Evolutionary conservation across 2,329 filamentous ascomycete species (phyloP).

Genomic region (Phaeosphaeriaceae sp.): DNA sequence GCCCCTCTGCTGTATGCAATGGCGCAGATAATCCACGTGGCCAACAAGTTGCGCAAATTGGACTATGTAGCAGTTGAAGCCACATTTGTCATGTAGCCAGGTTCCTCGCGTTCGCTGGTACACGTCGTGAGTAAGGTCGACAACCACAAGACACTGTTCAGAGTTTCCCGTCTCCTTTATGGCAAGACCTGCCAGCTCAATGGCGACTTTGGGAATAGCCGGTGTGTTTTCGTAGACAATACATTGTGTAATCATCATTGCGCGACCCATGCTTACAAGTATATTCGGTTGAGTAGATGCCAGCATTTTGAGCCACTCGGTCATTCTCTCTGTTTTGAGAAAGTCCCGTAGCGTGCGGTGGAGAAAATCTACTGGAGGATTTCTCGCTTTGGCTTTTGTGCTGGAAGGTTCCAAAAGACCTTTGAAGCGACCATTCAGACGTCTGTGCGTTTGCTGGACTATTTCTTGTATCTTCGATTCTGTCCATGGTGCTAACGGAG

Average conservation of each 20-base stretch:
- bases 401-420: slow-evolving; percentile 3
- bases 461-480: not conserved
- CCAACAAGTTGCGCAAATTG: not conserved
- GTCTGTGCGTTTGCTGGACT: not conserved
- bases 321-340: not conserved
- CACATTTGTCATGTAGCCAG: not conserved
- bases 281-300: not conserved
- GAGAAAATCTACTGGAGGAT: not conserved
- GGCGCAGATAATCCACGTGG: not conserved
- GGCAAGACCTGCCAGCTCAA: not conserved
- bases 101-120: not conserved
- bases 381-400: not conserved
- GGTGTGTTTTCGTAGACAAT: not conserved
- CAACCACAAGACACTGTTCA: not conserved
- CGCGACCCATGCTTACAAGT: not conserved
- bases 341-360: slow-evolving; percentile 1
- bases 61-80: not conserved
- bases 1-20: not conserved
- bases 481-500: not conserved
- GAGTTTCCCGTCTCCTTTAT: not conserved
- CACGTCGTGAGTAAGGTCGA: not conserved
- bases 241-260: not conserved
- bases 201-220: not conserved
- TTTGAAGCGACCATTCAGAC: slow-evolving; percentile 4
- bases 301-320: not conserved